Percentiles rank a stretch among this genome's conserved stretches.
Evolutionary conservation across 2,329 filamentous ascomycete genomes (phyloP).

Genomic region (Ophiocordyceps polyrhachis-furcata): DNA sequence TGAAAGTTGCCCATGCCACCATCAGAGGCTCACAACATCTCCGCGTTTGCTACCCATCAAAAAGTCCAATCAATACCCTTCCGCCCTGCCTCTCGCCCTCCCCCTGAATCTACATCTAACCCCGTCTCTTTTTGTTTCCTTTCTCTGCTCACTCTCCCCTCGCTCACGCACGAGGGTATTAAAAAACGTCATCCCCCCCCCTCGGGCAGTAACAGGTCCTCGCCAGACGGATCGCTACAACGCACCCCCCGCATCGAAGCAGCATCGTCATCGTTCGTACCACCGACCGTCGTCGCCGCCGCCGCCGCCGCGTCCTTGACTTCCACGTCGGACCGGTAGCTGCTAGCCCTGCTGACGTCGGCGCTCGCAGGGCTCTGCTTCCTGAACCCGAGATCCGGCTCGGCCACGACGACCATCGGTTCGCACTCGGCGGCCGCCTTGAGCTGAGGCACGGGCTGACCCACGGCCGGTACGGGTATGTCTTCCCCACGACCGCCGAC

Average conservation of each 20-base stretch:
- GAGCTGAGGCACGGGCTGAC: slow-evolving; percentile 52
- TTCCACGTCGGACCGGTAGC: slow-evolving; percentile 12
- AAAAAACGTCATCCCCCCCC: neutral
- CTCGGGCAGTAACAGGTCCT: slow-evolving; percentile 9
- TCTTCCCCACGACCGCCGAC: slow-evolving; percentile 5
- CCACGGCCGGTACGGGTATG: slow-evolving; percentile 43
- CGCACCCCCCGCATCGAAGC: slow-evolving; percentile 15
- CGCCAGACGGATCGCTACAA: slow-evolving; percentile 17
- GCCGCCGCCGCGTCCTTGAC: neutral
- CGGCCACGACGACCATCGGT: slow-evolving; percentile 13
- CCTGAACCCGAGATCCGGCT: slow-evolving; percentile 51
- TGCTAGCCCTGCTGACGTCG: slow-evolving; percentile 55
- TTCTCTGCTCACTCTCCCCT: neutral
- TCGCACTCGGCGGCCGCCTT: slow-evolving; percentile 37
- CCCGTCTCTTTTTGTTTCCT: too few relatives aligned
- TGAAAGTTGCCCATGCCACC: too few relatives aligned
- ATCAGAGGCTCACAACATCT: too few relatives aligned
- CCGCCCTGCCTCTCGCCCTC: too few relatives aligned
- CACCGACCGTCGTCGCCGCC: neutral
- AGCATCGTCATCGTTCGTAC: slow-evolving; percentile 2
- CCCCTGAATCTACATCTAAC: too few relatives aligned
- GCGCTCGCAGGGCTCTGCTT: slow-evolving; percentile 45
- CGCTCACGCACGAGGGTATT: too few relatives aligned
- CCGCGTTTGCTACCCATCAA: too few relatives aligned
- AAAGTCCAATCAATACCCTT: too few relatives aligned